Conservation (phyloP, 805 yeast genomes). For the Saccharomycopsis fermentans region DNA sequence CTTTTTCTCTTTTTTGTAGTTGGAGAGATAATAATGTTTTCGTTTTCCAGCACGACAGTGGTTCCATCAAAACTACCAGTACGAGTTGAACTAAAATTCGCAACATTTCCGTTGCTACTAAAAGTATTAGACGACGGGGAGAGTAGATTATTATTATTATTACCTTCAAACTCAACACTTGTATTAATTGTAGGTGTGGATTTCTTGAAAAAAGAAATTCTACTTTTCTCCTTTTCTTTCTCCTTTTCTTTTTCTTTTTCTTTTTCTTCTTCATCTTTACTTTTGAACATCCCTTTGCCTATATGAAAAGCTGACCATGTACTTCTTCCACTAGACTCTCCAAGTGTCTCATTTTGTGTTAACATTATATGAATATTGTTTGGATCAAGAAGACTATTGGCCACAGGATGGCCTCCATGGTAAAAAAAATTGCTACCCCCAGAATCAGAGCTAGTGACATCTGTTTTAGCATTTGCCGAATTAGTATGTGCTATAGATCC, state of each 20-base stretch:
- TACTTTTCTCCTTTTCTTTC: not conserved
- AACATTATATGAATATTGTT: not conserved
- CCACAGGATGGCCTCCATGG: not conserved
- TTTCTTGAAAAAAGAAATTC: not conserved
- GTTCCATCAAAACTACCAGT: not conserved
- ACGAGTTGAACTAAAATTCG: not conserved
- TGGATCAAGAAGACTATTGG: not conserved
- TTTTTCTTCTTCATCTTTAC: not conserved
- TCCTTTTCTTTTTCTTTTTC: not conserved
- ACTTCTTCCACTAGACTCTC: not conserved
- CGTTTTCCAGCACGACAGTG: not conserved
- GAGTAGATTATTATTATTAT: not conserved
- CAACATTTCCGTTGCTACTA: not conserved
- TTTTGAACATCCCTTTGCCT: not conserved
- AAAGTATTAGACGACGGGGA: not conserved
- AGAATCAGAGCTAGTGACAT: not conserved
- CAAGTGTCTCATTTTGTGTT: not conserved
- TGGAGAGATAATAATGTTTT: not conserved
- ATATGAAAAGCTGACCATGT: not conserved
- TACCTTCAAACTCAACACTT: not conserved
- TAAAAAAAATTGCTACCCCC: not conserved
- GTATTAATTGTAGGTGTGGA: not conserved
- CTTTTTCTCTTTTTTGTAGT: not conserved
- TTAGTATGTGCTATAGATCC: not conserved
- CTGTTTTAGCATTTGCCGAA: not conserved